These are phyloP conservation scores for Gillenia trifoliata DNA, from an alignment of 306 rosid species.

Conservation along the genomic window DNA sequence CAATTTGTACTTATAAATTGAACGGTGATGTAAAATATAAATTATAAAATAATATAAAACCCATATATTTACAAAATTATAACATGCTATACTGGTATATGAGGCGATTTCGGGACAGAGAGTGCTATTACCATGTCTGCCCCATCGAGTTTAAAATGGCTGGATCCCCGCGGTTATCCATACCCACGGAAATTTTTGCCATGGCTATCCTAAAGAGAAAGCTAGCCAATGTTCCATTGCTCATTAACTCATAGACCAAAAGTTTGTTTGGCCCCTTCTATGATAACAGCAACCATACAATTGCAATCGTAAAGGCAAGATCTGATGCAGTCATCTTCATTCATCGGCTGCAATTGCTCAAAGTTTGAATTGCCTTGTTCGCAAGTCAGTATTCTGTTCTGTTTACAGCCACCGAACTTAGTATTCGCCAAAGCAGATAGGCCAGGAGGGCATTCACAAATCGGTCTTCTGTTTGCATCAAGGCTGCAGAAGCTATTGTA, in stretches of 20 bases:
- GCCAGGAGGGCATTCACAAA: slow-evolving; percentile 23
- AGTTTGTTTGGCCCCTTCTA: neutral
- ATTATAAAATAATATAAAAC: too few relatives aligned
- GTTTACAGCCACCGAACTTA: slow-evolving; percentile 19
- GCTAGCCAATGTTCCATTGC: slow-evolving; percentile 20
- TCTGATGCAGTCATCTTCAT: neutral
- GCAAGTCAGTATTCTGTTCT: neutral
- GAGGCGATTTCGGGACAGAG: too few relatives aligned
- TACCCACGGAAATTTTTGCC: too few relatives aligned
- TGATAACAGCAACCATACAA: neutral
- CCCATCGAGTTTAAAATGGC: too few relatives aligned
- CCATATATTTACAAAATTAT: too few relatives aligned
- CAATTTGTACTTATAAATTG: too few relatives aligned
- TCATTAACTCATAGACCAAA: slow-evolving; percentile 25
- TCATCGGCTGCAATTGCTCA: neutral
- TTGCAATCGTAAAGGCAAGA: slow-evolving; percentile 16
- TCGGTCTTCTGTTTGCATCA: neutral
- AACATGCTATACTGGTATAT: too few relatives aligned
- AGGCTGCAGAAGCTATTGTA: slow-evolving; percentile 21
- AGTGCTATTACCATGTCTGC: too few relatives aligned
- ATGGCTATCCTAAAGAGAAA: too few relatives aligned
- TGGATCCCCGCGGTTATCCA: too few relatives aligned
- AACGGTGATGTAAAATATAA: too few relatives aligned
- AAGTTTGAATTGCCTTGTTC: neutral
- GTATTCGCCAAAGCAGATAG: slow-evolving; percentile 10